A percentile compares a stretch with the other conserved stretches of the same genome.
phyloP scores from a whole-genome alignment of 192 early-diverging fungal genomes.

The Coemansia sp. region DNA sequence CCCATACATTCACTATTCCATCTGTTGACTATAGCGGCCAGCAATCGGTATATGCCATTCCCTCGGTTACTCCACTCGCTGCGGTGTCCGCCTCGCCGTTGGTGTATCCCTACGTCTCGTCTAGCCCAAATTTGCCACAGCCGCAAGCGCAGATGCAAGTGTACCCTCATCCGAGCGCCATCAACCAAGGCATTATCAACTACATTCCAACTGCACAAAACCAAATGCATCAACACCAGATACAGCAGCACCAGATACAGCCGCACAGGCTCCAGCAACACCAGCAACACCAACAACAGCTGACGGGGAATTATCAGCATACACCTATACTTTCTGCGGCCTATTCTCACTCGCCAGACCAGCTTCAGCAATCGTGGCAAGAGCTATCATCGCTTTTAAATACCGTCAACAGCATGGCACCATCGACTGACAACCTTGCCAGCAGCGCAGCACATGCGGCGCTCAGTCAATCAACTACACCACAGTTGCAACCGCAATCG shows the following conservation, averaged over 20 bases:
- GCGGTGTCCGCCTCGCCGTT: not conserved
- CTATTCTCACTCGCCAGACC: not conserved
- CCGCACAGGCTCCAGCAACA: not conserved
- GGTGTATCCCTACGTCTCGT: not conserved
- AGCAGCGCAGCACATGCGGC: not conserved
- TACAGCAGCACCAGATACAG: not conserved
- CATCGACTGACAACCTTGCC: not conserved
- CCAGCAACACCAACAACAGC: not conserved
- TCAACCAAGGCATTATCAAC: not conserved
- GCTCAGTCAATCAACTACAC: not conserved
- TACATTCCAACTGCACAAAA: not conserved
- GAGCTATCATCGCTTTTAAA: not conserved
- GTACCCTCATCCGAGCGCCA: not conserved
- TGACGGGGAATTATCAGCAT: constrained; percentile 6
- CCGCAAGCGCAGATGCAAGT: not conserved
- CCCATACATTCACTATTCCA: constrained; percentile 1
- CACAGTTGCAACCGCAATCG: not conserved
- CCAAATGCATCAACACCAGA: not conserved
- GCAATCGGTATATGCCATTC: not conserved
- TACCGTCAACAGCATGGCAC: not conserved
- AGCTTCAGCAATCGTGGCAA: constrained; percentile 4
- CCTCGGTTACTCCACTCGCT: not conserved
- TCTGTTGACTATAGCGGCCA: constrained; percentile 10
- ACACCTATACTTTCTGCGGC: not conserved
- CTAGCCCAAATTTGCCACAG: not conserved